These are phyloP conservation scores for Ophiostoma fasciatum DNA, from an alignment of 2,329 filamentous ascomycete species.

Conservation along the genomic window DNA sequence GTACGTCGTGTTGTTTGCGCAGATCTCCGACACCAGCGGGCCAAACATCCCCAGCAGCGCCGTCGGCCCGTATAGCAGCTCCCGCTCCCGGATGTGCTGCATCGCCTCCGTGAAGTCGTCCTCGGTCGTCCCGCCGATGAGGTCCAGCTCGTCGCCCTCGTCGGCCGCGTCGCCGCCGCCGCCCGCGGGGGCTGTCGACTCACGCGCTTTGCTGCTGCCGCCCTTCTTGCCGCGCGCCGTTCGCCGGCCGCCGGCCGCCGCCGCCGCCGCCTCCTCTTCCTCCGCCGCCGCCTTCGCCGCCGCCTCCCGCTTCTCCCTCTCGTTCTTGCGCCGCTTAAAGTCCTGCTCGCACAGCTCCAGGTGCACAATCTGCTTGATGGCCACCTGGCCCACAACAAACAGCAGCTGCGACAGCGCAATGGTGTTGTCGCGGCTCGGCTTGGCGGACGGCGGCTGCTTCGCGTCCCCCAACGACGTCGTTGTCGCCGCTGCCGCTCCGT, in stretches of 20 bases:
- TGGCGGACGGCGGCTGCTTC: constrained; percentile 14
- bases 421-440: constrained; percentile 31
- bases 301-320: constrained; percentile 57
- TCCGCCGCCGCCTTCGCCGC: constrained; percentile 27
- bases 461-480: constrained; percentile 11
- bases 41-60: constrained; percentile 86
- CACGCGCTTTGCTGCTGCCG: background rate
- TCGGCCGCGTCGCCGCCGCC: constrained; percentile 33
- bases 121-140: constrained; percentile 92
- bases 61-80: constrained; percentile 66
- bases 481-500: background rate
- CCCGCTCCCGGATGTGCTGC: constrained; percentile 68
- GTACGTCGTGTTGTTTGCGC: constrained; percentile 86
- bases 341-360: constrained; percentile 94
- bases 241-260: constrained; percentile 3
- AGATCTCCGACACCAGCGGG: constrained; percentile 82
- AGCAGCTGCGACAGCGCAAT: constrained; percentile 76
- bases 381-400: constrained; percentile 90
- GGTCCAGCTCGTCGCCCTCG: constrained; percentile 78
- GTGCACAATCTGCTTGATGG: constrained; percentile 98
- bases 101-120: constrained; percentile 86
- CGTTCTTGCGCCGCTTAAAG: constrained; percentile 91
- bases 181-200: constrained; percentile 9
- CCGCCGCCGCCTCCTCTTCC: constrained; percentile 5
- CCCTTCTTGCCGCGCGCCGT: constrained; percentile 18